Percentiles rank a stretch among this genome's conserved stretches.
These are phyloP conservation scores for Stromatinia cepivora DNA, from an alignment of 2,329 filamentous ascomycete genomes.

Conservation along the genomic window DNA sequence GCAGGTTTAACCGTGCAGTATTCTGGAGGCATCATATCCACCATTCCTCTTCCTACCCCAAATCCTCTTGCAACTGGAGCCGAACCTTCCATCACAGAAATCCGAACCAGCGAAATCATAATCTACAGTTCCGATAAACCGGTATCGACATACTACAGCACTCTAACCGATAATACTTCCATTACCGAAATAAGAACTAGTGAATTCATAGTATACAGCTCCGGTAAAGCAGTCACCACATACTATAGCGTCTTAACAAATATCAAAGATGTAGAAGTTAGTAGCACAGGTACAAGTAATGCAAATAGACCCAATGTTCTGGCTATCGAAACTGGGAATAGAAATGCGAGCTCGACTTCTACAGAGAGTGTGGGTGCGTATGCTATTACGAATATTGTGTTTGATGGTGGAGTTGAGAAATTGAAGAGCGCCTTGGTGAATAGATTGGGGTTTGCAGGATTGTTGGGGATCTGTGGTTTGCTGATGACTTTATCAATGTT, in stretches of 20 bases:
- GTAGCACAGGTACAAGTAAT: background rate
- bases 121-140: background rate
- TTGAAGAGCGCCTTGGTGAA: background rate
- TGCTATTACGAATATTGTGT: background rate
- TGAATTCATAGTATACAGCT: conserved; percentile 3
- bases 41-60: conserved; percentile 11
- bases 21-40: conserved; percentile 25
- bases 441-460: background rate
- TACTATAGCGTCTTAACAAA: background rate
- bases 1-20: conserved; percentile 25
- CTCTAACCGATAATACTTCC: background rate
- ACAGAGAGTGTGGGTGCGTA: background rate
- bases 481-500: background rate
- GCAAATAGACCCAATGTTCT: background rate
- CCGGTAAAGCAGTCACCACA: background rate
- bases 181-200: conserved; percentile 6
- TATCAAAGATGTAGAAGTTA: background rate
- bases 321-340: background rate
- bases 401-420: background rate
- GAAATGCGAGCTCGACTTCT: background rate
- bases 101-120: background rate
- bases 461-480: background rate
- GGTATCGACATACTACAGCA: background rate
- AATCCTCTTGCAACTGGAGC: background rate
- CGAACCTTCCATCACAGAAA: background rate